Percentiles rank a stretch among this genome's conserved stretches.
Conservation (phyloP, 768 basidiomycete genomes). For the Rhodotorula taiwanensis region DNA sequence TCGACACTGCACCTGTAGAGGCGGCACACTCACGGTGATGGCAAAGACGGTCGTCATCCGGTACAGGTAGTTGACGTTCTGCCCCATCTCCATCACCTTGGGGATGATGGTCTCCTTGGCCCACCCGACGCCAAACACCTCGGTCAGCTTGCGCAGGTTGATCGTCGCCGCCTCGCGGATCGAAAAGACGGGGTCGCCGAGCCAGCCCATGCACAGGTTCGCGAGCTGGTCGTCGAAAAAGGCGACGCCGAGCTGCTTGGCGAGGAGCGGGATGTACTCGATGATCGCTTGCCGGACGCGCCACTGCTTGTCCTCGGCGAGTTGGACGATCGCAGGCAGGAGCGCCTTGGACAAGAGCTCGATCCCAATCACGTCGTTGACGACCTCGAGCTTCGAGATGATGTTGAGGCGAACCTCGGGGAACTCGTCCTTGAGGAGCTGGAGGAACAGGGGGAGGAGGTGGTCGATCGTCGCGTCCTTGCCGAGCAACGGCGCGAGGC, state of each 20-base stretch:
- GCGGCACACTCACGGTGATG: constrained; percentile 68
- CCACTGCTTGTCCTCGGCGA: constrained; percentile 99
- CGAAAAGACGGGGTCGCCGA: constrained; percentile 95
- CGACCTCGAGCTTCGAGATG: constrained; percentile 95
- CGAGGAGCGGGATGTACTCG: constrained; percentile 95
- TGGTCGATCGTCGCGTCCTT: constrained; percentile 92
- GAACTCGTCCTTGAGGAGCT: constrained; percentile 95
- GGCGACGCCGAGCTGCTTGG: constrained; percentile 89
- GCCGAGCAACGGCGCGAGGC: constrained; percentile 86
- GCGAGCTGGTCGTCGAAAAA: constrained; percentile 98
- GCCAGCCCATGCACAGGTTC: constrained; percentile 96
- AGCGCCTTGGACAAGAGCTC: constrained; percentile 88
- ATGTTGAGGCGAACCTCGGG: constrained; percentile 95
- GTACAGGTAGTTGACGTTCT: constrained; percentile 92
- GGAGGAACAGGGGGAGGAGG: constrained; percentile 90
- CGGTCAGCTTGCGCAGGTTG: constrained; percentile 92
- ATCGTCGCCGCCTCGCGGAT: constrained; percentile 97
- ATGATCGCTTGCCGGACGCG: constrained; percentile 99
- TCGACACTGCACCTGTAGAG: not conserved
- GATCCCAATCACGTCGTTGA: constrained; percentile 95
- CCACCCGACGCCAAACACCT: constrained; percentile 99
- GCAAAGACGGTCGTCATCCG: constrained; percentile 99
- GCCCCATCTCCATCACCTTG: constrained; percentile 93
- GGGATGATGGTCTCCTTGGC: constrained; percentile 87
- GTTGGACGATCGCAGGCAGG: constrained; percentile 91